Evolutionary conservation across 2,329 filamentous ascomycete genomes (phyloP), one percentile per base, ranked within the genome.

Genomic region (Cylindrodendrum hubeiense): DNA sequence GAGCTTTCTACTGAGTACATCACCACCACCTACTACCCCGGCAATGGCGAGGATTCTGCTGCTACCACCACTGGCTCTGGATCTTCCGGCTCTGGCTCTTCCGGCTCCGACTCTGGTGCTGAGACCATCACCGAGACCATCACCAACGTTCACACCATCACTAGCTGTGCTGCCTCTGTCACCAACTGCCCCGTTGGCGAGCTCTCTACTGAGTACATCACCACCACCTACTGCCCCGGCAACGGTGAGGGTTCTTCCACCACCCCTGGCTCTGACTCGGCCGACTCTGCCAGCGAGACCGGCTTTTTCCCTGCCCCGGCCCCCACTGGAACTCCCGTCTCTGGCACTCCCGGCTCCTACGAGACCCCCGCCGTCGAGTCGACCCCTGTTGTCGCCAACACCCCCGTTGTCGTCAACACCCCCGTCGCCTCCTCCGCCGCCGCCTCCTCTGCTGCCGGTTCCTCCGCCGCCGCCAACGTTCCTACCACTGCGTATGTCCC

Each of bases 11-110:
- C 69, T 34, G 60, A 70, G 54, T 57, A 63, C 50, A 54, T 70
- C 58, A 67, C 63, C 34, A 63, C 58, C 28, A 69, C 65, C 21
- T 66, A 49, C 74, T 72, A 68, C 66, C 54, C 67, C 26, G 61
- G 60, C 21, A 52, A 37, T 21, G 55, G 44, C 33, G 39, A 46
- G 50, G 49, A 8, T 8, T 4, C 52, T n/a, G 22, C 34, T 17
- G 39, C 57, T 37, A 33, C 37, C 17, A 19, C 55, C 24, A 37
- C 19, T 33, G 21, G 15, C 15, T 24, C 37, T 44, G n/a, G 22
- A 13, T n/a, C 28, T 22, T 21, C 53, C 21, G 39, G 51, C 34
- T 17, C n/a, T 15, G 49, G 19, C 30, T 52, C n/a, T n/a, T n/a
- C 49, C 30, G 5, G n/a, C n/a, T 24, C 9, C 17, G 50, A 22